Base-by-base conservation (phyloP, 345 rosid genomes). In the Xanthoceras sorbifolium region DNA sequence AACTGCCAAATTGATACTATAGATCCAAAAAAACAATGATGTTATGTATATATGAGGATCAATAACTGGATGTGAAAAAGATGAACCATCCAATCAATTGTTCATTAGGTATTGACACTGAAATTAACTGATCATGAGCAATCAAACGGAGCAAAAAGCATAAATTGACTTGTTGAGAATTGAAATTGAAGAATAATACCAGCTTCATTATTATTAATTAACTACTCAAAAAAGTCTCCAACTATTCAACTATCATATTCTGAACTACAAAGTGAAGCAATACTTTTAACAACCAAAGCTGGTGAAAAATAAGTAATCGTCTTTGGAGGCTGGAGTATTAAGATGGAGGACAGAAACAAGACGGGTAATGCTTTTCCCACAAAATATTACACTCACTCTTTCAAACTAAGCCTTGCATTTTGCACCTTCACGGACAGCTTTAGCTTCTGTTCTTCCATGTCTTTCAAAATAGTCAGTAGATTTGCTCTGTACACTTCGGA, bases 391-490 rank as follows among this genome's bases (percentile, higher is more conserved):
- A 9, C 31, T 90, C n/a, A 87, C 72, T 93, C 94, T 87, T 87
- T 89, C 80, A 93, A 84, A 81, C 90, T 91, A 71, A 90, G 90
- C 89, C 89, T 90, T 59, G 92, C 97, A 79, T 88, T 91, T 74
- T 94, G 92, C 69, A 94, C 92, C 85, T 94, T 94, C 76, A 93
- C 90, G 0, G 94, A 87, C 54, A 94, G 82, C 88, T 94, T 90
- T 64, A 88, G 77, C 85, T 94, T 94, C 80, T 90, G 91, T 31
- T 93, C 95, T 83, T 94, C 98, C 93, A 90, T 91, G 40, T 94
- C 95, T 81, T 87, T 91, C 85, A 93, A 79, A 71, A 91, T 87
- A 31, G 92, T 84, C 81, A 93, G 78, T 80, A 93, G 83, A 81
- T 88, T 88, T 42, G 87, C 76, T 77, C 92, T 74, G 74, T 93